Conservation (phyloP, 2,329 filamentous ascomycete genomes). For the Talaromyces sp. region DNA sequence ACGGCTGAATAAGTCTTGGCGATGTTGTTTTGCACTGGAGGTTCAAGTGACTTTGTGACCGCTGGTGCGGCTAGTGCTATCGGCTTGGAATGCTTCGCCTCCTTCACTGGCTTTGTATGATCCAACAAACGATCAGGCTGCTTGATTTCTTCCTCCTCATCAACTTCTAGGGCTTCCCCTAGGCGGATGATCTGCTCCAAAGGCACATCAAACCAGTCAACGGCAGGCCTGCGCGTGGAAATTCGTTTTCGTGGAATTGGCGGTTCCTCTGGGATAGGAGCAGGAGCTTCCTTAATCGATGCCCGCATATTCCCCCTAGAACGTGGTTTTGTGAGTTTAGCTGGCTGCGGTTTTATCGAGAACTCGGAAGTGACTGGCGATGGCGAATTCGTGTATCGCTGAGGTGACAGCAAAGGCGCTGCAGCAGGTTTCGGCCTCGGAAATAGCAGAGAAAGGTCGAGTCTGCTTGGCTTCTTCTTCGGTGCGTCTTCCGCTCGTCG, state of each 20-base stretch:
- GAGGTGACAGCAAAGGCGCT: slow-evolving; percentile 40
- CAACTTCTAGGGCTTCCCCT: slow-evolving; percentile 10
- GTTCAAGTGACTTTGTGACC: not conserved
- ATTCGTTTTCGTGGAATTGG: slow-evolving; percentile 4
- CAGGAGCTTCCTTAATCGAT: slow-evolving; percentile 1
- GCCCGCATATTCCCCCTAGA: slow-evolving; percentile 16
- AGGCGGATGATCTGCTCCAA: slow-evolving; percentile 31
- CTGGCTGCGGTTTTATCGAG: slow-evolving; percentile 26
- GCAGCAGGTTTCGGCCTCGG: slow-evolving; percentile 36
- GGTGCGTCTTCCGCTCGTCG: slow-evolving; percentile 26
- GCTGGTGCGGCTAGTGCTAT: slow-evolving; percentile 19
- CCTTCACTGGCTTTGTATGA: not conserved
- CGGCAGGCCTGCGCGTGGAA: slow-evolving; percentile 11
- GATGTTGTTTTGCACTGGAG: not conserved
- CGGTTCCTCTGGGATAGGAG: slow-evolving; percentile 1
- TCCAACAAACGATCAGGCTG: not conserved
- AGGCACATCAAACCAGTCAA: slow-evolving; percentile 36
- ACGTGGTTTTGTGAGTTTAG: slow-evolving; percentile 30
- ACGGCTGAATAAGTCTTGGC: slow-evolving; percentile 2
- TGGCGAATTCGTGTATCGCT: slow-evolving; percentile 40
- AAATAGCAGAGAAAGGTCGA: slow-evolving; percentile 44
- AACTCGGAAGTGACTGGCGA: slow-evolving; percentile 40
- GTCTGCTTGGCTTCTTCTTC: slow-evolving; percentile 36
- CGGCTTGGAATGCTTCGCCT: slow-evolving; percentile 17
- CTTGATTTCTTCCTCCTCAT: slow-evolving; percentile 18